Percentiles rank a stretch among this genome's conserved stretches.
phyloP scores from a whole-genome alignment of 2,329 filamentous ascomycete genomes.

The Alternaria ethzedia region DNA sequence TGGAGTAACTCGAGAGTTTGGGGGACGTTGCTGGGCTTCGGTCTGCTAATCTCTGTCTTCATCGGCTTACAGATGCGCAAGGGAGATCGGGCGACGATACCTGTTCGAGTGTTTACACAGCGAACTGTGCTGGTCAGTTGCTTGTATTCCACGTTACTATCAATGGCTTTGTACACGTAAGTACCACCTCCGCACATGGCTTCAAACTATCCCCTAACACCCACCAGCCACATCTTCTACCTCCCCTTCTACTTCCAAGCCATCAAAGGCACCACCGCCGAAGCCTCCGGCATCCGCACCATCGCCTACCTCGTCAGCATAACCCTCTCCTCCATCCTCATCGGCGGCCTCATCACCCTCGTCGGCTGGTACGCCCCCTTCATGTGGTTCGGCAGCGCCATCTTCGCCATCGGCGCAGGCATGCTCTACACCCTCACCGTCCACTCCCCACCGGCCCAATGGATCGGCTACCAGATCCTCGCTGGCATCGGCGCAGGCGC shows the following conservation, averaged over 20 bases:
- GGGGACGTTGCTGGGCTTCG: conserved; percentile 57
- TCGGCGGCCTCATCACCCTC: conserved; percentile 35
- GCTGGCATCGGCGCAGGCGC: conserved; percentile 50
- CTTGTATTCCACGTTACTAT: conserved; percentile 43
- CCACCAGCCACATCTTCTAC: conserved; percentile 39
- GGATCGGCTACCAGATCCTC: conserved; percentile 52
- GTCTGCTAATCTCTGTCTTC: conserved; percentile 55
- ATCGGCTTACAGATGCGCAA: conserved; percentile 39
- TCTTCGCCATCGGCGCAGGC: conserved; percentile 48
- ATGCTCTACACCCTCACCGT: conserved; percentile 48
- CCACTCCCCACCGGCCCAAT: conserved; percentile 30
- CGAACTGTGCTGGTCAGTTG: conserved; percentile 43
- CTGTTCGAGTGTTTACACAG: conserved; percentile 43
- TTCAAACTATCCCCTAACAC: not conserved
- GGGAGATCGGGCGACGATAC: conserved; percentile 41
- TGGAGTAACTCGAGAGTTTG: conserved; percentile 61
- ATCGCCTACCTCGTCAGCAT: conserved; percentile 44
- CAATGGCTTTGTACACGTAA: conserved; percentile 48
- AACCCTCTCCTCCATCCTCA: conserved; percentile 33
- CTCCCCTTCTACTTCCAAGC: conserved; percentile 55
- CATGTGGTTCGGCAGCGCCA: conserved; percentile 43
- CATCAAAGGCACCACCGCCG: conserved; percentile 49
- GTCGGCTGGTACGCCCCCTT: conserved; percentile 47
- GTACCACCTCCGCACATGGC: conserved; percentile 7
- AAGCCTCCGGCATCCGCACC: conserved; percentile 45